Percentiles rank a stretch among this genome's conserved stretches.
Conservation (phyloP, 768 basidiomycete genomes). For the Boletus coccyginus region DNA sequence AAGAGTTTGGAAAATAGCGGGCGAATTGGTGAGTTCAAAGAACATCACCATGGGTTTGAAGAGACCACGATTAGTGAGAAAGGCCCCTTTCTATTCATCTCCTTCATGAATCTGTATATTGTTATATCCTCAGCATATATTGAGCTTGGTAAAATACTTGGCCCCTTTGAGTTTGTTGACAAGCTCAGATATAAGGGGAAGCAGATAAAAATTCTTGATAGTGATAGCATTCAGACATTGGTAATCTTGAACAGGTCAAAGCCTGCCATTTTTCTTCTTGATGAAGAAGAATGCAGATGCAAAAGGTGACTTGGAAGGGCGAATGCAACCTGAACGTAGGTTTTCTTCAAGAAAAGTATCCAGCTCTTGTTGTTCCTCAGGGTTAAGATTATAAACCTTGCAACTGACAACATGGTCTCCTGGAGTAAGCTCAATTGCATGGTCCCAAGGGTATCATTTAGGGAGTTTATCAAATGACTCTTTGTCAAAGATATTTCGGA, state of each 20-base stretch:
- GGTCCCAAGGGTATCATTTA: constrained; percentile 6
- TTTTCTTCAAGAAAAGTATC: constrained; percentile 26
- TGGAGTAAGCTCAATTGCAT: background rate
- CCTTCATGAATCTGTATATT: too few relatives aligned
- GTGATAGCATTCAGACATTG: too few relatives aligned
- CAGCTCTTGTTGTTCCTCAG: background rate
- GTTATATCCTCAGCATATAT: too few relatives aligned
- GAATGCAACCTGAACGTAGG: background rate
- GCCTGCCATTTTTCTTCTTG: too few relatives aligned
- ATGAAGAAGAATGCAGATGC: background rate
- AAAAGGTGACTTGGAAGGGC: background rate
- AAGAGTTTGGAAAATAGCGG: constrained; percentile 34
- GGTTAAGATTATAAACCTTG: too few relatives aligned
- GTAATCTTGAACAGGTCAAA: too few relatives aligned
- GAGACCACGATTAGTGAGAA: background rate
- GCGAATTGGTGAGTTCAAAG: constrained; percentile 18
- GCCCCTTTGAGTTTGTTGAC: too few relatives aligned
- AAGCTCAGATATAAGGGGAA: too few relatives aligned
- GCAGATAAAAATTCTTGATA: too few relatives aligned
- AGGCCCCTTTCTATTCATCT: background rate
- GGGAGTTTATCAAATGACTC: constrained; percentile 20
- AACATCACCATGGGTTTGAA: too few relatives aligned
- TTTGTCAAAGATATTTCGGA: constrained; percentile 20
- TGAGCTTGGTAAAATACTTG: too few relatives aligned
- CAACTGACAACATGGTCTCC: constrained; percentile 1